Percentiles rank a stretch among this genome's conserved stretches.
Conservation (phyloP, 1,284 basidiomycete species). For the Cryptococcus wingfieldii region DNA sequence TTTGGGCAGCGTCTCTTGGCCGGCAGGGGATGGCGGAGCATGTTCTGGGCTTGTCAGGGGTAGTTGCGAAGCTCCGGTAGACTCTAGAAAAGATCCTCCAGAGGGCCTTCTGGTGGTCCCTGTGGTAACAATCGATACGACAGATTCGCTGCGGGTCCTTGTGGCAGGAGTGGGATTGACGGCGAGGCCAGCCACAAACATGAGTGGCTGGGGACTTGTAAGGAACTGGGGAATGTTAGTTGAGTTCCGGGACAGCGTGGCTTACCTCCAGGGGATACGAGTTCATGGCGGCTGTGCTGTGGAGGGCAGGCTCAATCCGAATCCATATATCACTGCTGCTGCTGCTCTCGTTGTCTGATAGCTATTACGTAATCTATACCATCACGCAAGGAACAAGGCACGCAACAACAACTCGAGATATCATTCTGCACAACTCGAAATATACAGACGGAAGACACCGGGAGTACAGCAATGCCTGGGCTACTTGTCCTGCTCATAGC, state of each 20-base stretch:
- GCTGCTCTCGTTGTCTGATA: too few relatives aligned
- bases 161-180: slow-evolving; percentile 17
- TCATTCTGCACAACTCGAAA: too few relatives aligned
- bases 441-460: too few relatives aligned
- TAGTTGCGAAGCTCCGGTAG: not conserved
- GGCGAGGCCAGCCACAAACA: slow-evolving; percentile 86
- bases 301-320: too few relatives aligned
- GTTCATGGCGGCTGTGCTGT: not conserved
- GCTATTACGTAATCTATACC: too few relatives aligned
- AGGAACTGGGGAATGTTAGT: slow-evolving; percentile 51
- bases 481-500: too few relatives aligned
- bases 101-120: slow-evolving; percentile 3
- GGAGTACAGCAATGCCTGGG: too few relatives aligned
- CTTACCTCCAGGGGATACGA: not conserved
- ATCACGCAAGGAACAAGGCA: too few relatives aligned
- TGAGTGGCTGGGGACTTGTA: slow-evolving; percentile 77
- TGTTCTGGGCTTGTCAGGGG: too few relatives aligned
- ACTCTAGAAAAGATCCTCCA: slow-evolving; percentile 6
- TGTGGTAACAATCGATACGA: slow-evolving; percentile 13
- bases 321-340: too few relatives aligned
- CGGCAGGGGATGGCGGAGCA: slow-evolving; percentile 1
- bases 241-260: too few relatives aligned
- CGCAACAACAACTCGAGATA: not conserved
- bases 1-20: not conserved
- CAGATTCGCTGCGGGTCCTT: slow-evolving; percentile 8